phyloP scores from a whole-genome alignment of 805 yeast genomes.

The Zygosaccharomyces siamensis region DNA sequence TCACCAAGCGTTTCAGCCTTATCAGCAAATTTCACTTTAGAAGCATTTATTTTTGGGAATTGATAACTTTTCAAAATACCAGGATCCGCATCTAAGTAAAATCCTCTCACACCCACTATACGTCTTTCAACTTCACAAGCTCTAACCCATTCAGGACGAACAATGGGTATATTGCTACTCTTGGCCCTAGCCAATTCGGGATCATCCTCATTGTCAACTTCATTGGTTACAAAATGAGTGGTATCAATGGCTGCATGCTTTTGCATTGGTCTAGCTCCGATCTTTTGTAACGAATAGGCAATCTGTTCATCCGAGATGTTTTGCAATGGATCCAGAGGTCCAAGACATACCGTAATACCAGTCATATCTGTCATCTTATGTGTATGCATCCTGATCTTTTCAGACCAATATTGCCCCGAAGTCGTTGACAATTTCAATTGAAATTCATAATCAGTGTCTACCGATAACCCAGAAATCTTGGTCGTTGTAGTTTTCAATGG shows the following conservation, averaged over 20 bases:
- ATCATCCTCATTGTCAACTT: constrained; percentile 29
- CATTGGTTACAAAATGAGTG: constrained; percentile 74
- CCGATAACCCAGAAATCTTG: constrained; percentile 85
- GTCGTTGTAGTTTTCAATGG: constrained; percentile 75
- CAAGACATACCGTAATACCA: constrained; percentile 88
- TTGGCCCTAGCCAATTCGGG: constrained; percentile 70
- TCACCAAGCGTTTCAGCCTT: background rate
- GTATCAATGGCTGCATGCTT: constrained; percentile 77
- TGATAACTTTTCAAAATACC: constrained; percentile 42
- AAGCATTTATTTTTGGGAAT: constrained; percentile 31
- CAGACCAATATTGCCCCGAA: constrained; percentile 78
- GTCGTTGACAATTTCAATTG: constrained; percentile 79
- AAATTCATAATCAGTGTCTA: constrained; percentile 76
- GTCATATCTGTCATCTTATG: constrained; percentile 94
- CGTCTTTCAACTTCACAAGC: constrained; percentile 88
- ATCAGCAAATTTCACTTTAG: constrained; percentile 7
- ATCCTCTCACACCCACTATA: constrained; percentile 88
- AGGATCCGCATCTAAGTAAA: constrained; percentile 57
- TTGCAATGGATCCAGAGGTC: constrained; percentile 61
- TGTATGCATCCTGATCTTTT: constrained; percentile 64
- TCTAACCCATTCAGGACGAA: constrained; percentile 94
- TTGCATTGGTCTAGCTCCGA: constrained; percentile 82
- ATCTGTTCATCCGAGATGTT: constrained; percentile 51
- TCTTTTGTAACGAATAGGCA: constrained; percentile 52
- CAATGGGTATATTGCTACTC: constrained; percentile 84